Base-by-base conservation (phyloP, 2,329 filamentous ascomycete genomes). In the Ramularia endophylla region DNA sequence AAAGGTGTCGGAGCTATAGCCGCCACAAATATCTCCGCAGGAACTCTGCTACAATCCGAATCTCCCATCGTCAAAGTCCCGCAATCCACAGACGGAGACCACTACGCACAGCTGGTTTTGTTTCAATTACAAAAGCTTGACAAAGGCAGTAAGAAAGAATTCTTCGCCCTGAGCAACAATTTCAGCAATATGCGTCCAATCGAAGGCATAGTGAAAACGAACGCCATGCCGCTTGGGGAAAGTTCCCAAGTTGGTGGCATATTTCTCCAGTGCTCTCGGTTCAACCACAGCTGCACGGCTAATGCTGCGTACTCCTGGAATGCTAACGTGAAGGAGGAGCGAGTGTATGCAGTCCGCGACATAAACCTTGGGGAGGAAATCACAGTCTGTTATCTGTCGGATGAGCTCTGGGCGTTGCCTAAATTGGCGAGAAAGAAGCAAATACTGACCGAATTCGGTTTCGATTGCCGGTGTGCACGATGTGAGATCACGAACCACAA, bases 271-370 rank as follows among this genome's bases (percentile, higher is more conserved):
- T 28, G 19, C 20, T 27, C 19, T 7, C 35, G 22, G 1, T 37
- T 37, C 7, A 37, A 37, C 22, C 6, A 37, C 8, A 37, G 35
- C 25, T 37, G 12, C 11, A 27, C 4, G 2, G 20, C 35, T 2
- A 37, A 37, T 13, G 35, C 19, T 2, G n/a, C 35, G 12, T 37
- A 37, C 8, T 37, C 35, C 6, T 37, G 11, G 35, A 37, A 27
- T 17, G 19, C 18, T 2, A 20, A 25, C 2, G 4, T 2, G 3
- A 36, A 36, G 18, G n/a, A 36, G 15, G 34, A 36, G 34, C 7
- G 11, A 16, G 15, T 36, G 2, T 36, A 27, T 28, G n/a, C 34
- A 6, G 15, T 25, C 3, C 25, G 19, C 2, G 34, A 36, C 5
- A 36, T 36, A 5, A 12, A n/a, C 19, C 8, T n/a, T 22, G n/a